A percentile compares a stretch with the other conserved stretches of the same genome.
Conservation (phyloP, 2,329 filamentous ascomycete genomes). For the Calonectria honghensis region DNA sequence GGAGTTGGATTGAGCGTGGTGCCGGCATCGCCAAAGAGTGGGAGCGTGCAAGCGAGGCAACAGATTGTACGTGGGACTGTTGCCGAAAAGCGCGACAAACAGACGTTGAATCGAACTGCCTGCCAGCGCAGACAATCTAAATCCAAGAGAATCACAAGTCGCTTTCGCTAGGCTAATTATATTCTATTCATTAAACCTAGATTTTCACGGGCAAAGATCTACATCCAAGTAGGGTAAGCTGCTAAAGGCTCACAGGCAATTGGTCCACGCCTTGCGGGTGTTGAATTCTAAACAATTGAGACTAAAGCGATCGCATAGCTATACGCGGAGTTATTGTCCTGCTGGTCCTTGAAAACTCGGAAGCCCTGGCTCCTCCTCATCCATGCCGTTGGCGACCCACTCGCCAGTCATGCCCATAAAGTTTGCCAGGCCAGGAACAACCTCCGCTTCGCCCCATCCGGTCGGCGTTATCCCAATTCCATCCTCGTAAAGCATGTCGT, state of each 20-base stretch:
- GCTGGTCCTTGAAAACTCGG: not conserved
- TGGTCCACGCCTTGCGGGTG: not conserved
- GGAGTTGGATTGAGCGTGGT: not conserved
- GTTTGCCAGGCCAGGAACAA: slow-evolving; percentile 31
- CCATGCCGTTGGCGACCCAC: slow-evolving; percentile 20
- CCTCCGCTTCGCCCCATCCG: slow-evolving; percentile 28
- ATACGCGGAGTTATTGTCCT: not conserved
- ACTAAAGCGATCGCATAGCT: not conserved
- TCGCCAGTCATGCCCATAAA: slow-evolving; percentile 31
- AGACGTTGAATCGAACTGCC: not conserved
- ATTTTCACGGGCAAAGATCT: not conserved
- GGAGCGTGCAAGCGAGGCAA: not conserved
- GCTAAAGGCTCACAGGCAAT: too few relatives aligned
- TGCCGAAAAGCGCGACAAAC: not conserved
- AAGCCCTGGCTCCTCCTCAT: slow-evolving; percentile 18
- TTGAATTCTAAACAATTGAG: not conserved
- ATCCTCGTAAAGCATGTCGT: slow-evolving; percentile 17
- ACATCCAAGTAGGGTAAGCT: too few relatives aligned
- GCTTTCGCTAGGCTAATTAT: not conserved
- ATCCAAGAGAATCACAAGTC: not conserved
- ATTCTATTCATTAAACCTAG: not conserved
- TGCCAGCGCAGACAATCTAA: not conserved
- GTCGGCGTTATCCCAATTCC: not conserved
- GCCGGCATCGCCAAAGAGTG: not conserved
- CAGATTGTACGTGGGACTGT: not conserved